These are phyloP conservation scores for Erodium moschatum DNA, from an alignment of 441 rosid species.

Conservation along the genomic window DNA sequence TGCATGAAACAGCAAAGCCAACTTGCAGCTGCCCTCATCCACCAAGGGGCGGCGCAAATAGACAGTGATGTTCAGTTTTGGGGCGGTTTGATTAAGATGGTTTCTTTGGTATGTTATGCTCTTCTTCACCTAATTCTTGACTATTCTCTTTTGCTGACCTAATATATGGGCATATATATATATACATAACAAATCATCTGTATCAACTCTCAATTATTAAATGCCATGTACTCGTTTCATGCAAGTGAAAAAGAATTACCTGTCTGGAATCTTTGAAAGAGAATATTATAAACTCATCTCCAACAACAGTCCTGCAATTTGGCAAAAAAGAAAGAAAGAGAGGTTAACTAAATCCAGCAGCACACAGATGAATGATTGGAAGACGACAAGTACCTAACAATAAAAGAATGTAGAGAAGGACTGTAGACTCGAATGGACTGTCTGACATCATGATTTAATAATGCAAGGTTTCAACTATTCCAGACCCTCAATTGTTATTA, in stretches of 20 bases:
- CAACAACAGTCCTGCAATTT: neutral
- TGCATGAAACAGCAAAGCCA: neutral
- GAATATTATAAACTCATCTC: neutral
- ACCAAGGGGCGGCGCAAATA: constrained; percentile 32
- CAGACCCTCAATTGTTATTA: neutral
- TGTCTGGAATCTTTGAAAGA: neutral
- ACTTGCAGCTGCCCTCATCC: constrained; percentile 11
- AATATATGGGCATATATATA: neutral
- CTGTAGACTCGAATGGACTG: neutral
- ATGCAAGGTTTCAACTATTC: neutral
- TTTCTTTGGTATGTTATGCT: constrained; percentile 12
- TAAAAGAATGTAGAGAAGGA: neutral
- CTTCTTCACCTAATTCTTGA: constrained; percentile 3
- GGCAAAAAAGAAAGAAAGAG: neutral
- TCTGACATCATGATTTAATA: neutral
- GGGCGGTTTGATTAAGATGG: constrained; percentile 32
- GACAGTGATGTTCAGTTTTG: constrained; percentile 23
- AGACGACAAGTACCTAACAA: constrained; percentile 6
- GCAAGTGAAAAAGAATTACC: neutral
- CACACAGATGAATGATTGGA: constrained; percentile 4
- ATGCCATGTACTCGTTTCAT: neutral
- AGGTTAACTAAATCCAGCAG: constrained; percentile 2
- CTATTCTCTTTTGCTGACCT: constrained; percentile 3
- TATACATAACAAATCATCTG: neutral
- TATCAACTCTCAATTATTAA: neutral